These are phyloP conservation scores for Magnusiomyces suaveolens DNA, from an alignment of 1,139 yeast genomes.

Conservation along the genomic window DNA sequence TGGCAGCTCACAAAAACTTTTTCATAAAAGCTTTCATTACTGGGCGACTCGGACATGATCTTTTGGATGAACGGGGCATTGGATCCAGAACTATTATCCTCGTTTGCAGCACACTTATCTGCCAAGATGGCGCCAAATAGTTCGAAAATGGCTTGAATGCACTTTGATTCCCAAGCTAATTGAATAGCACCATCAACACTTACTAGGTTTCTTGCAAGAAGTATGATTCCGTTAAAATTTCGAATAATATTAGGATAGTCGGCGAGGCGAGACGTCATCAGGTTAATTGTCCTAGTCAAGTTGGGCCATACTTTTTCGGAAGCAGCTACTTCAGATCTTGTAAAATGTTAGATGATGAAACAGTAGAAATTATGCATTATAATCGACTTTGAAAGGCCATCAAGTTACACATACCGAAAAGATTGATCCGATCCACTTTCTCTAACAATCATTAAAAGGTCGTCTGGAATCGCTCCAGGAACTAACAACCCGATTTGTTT, in stretches of 20 bases:
- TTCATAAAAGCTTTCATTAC: conserved; percentile 2
- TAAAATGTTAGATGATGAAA: neutral
- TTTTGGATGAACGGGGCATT: neutral
- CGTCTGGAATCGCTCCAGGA: conserved; percentile 9
- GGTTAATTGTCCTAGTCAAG: neutral
- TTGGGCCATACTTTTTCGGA: conserved; percentile 3
- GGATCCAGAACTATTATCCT: neutral
- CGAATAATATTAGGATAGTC: conserved; percentile 8
- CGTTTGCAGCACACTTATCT: neutral
- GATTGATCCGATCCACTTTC: conserved; percentile 12
- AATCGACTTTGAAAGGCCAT: neutral
- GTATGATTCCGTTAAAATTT: conserved; percentile 18
- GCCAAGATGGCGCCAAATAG: neutral
- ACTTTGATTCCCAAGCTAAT: conserved; percentile 15
- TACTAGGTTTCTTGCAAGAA: conserved; percentile 21
- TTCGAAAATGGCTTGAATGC: neutral
- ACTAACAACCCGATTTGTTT: neutral
- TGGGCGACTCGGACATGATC: neutral
- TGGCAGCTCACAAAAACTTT: conserved; percentile 15
- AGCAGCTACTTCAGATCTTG: conserved; percentile 6
- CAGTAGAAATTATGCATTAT: too few relatives aligned
- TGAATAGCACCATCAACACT: conserved; percentile 17
- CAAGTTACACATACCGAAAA: conserved; percentile 8
- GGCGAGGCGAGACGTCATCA: neutral
- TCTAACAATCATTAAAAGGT: conserved; percentile 7